Evolutionary conservation across 2,329 filamentous ascomycete genomes (phyloP).

Genomic region (Hypomyces perniciosus): DNA sequence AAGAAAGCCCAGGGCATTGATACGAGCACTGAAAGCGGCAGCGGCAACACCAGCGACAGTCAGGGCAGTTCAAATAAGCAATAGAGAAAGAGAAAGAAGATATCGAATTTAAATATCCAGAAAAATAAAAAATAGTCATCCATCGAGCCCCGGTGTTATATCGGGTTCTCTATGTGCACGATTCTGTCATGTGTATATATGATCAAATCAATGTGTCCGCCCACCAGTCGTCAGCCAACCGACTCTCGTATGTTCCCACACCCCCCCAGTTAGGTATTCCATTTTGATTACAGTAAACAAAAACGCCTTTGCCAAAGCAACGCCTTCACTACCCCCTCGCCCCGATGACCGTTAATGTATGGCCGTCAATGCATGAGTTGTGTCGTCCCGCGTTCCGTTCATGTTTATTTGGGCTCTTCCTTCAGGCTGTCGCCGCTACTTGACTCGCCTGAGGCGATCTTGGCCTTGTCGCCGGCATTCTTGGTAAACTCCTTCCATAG

Average conservation of each 20-base stretch:
- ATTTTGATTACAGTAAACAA: background rate
- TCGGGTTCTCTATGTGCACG: slow-evolving; percentile 5
- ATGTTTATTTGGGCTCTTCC: slow-evolving; percentile 5
- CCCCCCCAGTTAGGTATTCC: background rate
- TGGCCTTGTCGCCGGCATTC: slow-evolving; percentile 28
- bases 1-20: slow-evolving; percentile 10
- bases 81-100: background rate
- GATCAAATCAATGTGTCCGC: background rate
- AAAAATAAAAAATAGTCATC: background rate
- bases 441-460: slow-evolving; percentile 22
- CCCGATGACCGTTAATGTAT: background rate
- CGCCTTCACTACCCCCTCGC: slow-evolving; percentile 1
- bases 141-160: background rate
- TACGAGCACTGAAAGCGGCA: slow-evolving; percentile 1
- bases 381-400: no score
- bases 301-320: slow-evolving; percentile 11
- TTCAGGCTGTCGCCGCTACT: slow-evolving; percentile 9
- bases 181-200: slow-evolving; percentile 5
- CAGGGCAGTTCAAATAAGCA: slow-evolving; percentile 6
- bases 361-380: background rate
- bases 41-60: slow-evolving; percentile 9
- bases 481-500: slow-evolving; percentile 47
- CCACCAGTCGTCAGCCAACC: slow-evolving; percentile 14
- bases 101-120: background rate
- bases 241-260: slow-evolving; percentile 15